Base-by-base conservation (phyloP, 441 rosid species). In the Francoa sonchifolia region DNA sequence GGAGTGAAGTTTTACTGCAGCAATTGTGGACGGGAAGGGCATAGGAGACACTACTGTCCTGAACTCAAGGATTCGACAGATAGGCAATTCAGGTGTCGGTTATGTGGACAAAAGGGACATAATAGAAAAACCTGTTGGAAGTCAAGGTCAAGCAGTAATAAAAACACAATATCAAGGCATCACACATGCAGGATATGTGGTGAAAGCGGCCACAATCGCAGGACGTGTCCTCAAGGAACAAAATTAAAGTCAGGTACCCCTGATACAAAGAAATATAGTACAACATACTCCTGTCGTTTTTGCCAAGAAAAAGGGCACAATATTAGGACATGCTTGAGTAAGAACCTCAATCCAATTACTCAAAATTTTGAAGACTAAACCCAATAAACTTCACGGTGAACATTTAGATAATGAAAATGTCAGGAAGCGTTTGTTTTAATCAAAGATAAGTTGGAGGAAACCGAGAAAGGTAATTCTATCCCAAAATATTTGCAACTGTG, bases 21-120 rank as follows among this genome's bases (percentile, higher is more conserved):
- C 14, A 53, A 71, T 40, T 84, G 94, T 16, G 86, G 97, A 39
- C 62, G 82, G 0, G 88, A 79, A 72, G 94, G 95, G n/a, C 97
- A 89, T 41, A 75, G 97, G 49, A 69, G 69, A 36, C 65, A 71
- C 66, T 89, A 84, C 62, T 89, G 95, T 60, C 94, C 95, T 5
- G 86, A 81, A 47, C 64, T 76, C 15, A 73, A 58, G 44, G 61
- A 67, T 44, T 33, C 32, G 5, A 43, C 16, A 3, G 83, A 74
- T 31, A 55, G 68, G 57, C 74, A 62, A 49, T 81, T 66, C 61
- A 63, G 61, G 44, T 89, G 97, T 47, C 57, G 76, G 18, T 48
- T 68, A 36, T 89, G 97, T 31, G 82, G 95, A 19, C 69, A 53
- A 42, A 79, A 59, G 65, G 90, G 85, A 37, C 97, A 88, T 58